Evolutionary conservation across 768 basidiomycete genomes (phyloP), one percentile per base, ranked within the genome.

Genomic region (Psilocybe tampanensis): DNA sequence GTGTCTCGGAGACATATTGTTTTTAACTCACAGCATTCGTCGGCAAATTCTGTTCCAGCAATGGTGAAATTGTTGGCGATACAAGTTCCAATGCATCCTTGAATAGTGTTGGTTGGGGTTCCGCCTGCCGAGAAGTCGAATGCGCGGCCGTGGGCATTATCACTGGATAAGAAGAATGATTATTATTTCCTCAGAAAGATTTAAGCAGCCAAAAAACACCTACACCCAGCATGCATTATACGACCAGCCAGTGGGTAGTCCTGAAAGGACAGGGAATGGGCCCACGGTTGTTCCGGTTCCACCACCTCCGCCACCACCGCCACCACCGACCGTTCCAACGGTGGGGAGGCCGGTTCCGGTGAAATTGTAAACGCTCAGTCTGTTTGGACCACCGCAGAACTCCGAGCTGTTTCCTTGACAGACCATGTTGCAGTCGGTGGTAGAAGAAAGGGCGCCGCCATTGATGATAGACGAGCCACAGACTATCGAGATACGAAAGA

Each of bases 381-480:
- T 73, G 64, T 86, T 78, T 0, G 89, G 86, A 32, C 90, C 90
- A 19, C 90, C 90, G 60, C 90, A 92, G 57, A 84, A 84, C 64
- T 90, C 84, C 0, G 83, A 75, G 39, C 69, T 71, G 56, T 87
- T 85, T 12, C 88, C 89, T 2, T 69, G 70, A 65, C 89, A 92
- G 23, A 76, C 60, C 88, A 89, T 90, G 62, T 76, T 78, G 65
- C 91, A 94, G 47, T 82, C 83, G 1, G 76, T 67, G n/a, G 76
- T 70, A 0, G 80, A 60, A 0, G 77, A 75, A 0, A 79, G 74
- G 19, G 72, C 76, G n/a, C 81, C 81, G 12, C 74, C 77, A 57
- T 82, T 80, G 26, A 65, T 66, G 58, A 86, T 70, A 21, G 71
- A 58, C 2, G 72, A 66, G 22, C 75, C 83, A 63, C 87, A 90